phyloP scores from a whole-genome alignment of 2,329 filamentous ascomycete species.

The Colletotrichum magnum region DNA sequence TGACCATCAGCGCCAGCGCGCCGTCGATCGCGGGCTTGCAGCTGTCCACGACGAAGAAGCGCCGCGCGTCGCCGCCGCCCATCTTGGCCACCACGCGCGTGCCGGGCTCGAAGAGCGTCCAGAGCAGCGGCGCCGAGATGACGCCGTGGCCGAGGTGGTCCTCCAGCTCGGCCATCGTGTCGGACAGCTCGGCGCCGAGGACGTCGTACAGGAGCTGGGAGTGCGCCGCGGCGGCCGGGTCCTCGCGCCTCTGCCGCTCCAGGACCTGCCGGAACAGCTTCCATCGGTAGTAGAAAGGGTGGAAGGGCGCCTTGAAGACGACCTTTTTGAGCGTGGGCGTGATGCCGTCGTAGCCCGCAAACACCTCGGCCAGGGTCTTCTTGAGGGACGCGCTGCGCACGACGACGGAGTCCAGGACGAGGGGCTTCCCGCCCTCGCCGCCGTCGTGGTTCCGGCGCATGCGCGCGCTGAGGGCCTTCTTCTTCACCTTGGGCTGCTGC shows the following conservation, averaged over 20 bases:
- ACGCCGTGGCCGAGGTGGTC: slow-evolving; percentile 19
- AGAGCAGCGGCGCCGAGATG: slow-evolving; percentile 22
- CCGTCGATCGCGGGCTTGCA: background rate
- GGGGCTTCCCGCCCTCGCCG: slow-evolving; percentile 2
- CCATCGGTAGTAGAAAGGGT: slow-evolving; percentile 35
- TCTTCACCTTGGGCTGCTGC: background rate
- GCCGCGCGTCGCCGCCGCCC: background rate
- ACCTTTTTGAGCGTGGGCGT: slow-evolving; percentile 23
- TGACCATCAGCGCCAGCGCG: background rate
- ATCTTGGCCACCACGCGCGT: background rate
- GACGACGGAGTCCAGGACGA: slow-evolving; percentile 30
- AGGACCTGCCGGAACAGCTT: slow-evolving; percentile 19
- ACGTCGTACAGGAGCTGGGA: slow-evolving; percentile 34
- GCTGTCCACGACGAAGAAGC: background rate
- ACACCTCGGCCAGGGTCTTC: slow-evolving; percentile 27
- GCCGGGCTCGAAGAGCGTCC: slow-evolving; percentile 27
- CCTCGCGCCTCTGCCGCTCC: slow-evolving; percentile 22
- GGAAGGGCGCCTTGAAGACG: slow-evolving; percentile 33
- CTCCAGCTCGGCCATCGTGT: slow-evolving; percentile 18
- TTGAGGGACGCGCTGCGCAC: slow-evolving; percentile 29
- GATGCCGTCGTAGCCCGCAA: slow-evolving; percentile 30
- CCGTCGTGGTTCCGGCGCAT: slow-evolving; percentile 37
- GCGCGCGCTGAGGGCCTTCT: slow-evolving; percentile 39
- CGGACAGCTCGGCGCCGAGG: slow-evolving; percentile 14
- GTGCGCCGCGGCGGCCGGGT: slow-evolving; percentile 16